phyloP scores from a whole-genome alignment of 768 basidiomycete species.

The Kwoniella dejecticola region DNA sequence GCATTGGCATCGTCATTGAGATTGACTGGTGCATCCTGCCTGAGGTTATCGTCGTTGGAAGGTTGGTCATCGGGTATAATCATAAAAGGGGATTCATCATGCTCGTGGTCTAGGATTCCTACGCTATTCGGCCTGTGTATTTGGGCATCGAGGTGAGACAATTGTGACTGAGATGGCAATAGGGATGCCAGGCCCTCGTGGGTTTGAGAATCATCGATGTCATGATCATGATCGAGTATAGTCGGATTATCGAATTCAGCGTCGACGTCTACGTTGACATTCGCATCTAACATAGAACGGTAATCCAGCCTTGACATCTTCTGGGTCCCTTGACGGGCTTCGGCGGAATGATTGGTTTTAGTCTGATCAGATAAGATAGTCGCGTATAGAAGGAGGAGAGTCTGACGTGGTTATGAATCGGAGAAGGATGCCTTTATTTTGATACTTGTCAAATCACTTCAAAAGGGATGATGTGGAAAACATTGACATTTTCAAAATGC shows the following conservation, averaged over 20 bases:
- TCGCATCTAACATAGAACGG: slow-evolving; percentile 4
- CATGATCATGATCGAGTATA: neutral
- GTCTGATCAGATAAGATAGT: neutral
- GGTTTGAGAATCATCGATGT: neutral
- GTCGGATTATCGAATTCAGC: slow-evolving; percentile 10
- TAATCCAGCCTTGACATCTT: slow-evolving; percentile 14
- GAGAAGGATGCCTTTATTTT: neutral
- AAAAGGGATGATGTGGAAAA: too few species aligned
- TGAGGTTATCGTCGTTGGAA: neutral
- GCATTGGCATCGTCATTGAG: too few species aligned
- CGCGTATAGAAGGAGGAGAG: neutral
- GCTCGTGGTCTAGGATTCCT: slow-evolving; percentile 16
- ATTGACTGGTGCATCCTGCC: neutral
- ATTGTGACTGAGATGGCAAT: neutral
- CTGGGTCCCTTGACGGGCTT: too few species aligned
- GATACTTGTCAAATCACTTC: neutral
- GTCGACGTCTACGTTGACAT: slow-evolving; percentile 5
- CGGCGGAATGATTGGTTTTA: too few species aligned
- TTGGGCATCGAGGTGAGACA: neutral
- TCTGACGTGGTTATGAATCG: neutral
- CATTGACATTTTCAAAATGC: too few species aligned
- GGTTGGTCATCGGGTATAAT: slow-evolving; percentile 4
- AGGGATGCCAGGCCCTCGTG: neutral
- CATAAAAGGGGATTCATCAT: slow-evolving; percentile 14
- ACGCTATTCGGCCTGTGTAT: neutral